These are phyloP conservation scores for Claviceps fusiformis DNA, from an alignment of 2,329 filamentous ascomycete species.

Conservation along the genomic window DNA sequence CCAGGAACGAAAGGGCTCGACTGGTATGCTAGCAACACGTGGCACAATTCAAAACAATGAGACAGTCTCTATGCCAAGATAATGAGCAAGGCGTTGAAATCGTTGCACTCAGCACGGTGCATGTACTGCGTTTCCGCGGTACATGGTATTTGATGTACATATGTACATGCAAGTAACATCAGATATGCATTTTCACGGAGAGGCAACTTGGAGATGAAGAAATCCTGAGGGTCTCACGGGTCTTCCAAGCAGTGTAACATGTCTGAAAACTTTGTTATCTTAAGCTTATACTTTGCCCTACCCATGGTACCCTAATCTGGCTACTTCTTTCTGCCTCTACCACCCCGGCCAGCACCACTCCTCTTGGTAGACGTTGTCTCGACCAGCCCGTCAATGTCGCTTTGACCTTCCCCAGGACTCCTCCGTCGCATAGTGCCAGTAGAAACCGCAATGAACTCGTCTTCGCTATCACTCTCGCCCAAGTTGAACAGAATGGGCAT, in stretches of 20 bases:
- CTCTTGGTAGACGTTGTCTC: conserved; percentile 26
- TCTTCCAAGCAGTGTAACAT: background rate
- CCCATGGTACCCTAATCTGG: background rate
- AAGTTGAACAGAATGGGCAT: conserved; percentile 93
- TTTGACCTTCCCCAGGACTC: conserved; percentile 61
- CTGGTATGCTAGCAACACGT: background rate
- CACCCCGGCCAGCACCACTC: conserved; percentile 19
- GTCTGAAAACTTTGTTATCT: background rate
- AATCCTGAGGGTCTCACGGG: background rate
- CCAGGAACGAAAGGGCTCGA: background rate
- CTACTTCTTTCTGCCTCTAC: conserved; percentile 29
- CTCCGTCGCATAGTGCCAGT: conserved; percentile 77
- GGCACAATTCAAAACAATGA: background rate
- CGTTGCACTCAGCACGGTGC: background rate
- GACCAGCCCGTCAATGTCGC: conserved; percentile 43
- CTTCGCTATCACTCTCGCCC: conserved; percentile 88
- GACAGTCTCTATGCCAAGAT: background rate
- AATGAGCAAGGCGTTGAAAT: background rate
- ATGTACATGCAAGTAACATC: background rate
- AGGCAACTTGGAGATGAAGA: background rate
- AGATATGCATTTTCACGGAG: background rate
- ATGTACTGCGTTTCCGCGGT: background rate
- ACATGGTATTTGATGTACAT: background rate
- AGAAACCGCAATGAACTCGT: conserved; percentile 60
- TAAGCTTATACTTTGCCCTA: background rate